Conservation (phyloP, 139 green algal genomes). For the Gonium pectorale region DNA sequence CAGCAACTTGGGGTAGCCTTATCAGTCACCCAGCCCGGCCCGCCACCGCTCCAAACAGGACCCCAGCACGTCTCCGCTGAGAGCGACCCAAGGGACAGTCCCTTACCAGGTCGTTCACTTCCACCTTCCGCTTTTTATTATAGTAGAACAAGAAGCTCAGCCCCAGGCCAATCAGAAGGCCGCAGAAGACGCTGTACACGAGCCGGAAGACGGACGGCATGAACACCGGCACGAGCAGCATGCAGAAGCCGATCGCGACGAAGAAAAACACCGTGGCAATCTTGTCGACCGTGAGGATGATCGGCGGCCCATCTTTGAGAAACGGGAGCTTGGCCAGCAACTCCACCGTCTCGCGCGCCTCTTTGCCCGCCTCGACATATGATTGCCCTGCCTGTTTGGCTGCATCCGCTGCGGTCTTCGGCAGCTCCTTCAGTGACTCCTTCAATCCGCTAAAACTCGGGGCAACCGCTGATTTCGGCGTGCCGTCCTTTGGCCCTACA, state of each 20-base stretch:
- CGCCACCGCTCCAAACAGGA: too few relatives aligned
- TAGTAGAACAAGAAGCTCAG: constrained; percentile 58
- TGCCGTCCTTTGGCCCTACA: too few relatives aligned
- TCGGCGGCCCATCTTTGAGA: not conserved
- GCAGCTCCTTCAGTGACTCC: not conserved
- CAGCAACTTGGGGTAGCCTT: too few relatives aligned
- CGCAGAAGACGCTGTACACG: constrained; percentile 46
- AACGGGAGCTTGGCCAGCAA: not conserved
- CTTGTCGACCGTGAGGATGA: constrained; percentile 42
- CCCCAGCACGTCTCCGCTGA: too few relatives aligned
- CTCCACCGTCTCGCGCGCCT: not conserved
- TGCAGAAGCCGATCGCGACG: not conserved
- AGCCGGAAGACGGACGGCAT: constrained; percentile 23
- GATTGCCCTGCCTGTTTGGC: constrained; percentile 22
- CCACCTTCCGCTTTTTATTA: constrained; percentile 50
- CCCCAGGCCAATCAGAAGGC: constrained; percentile 45
- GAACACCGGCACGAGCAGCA: constrained; percentile 45
- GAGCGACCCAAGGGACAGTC: too few relatives aligned
- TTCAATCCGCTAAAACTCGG: too few relatives aligned
- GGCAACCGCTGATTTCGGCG: too few relatives aligned
- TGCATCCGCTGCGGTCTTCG: not conserved
- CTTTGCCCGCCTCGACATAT: constrained; percentile 22
- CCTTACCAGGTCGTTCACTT: constrained; percentile 28
- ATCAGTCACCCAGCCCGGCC: too few relatives aligned
- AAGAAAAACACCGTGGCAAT: constrained; percentile 37